These are phyloP conservation scores for Xylariaceae sp. DNA, from an alignment of 2,329 filamentous ascomycete species.

Conservation along the genomic window DNA sequence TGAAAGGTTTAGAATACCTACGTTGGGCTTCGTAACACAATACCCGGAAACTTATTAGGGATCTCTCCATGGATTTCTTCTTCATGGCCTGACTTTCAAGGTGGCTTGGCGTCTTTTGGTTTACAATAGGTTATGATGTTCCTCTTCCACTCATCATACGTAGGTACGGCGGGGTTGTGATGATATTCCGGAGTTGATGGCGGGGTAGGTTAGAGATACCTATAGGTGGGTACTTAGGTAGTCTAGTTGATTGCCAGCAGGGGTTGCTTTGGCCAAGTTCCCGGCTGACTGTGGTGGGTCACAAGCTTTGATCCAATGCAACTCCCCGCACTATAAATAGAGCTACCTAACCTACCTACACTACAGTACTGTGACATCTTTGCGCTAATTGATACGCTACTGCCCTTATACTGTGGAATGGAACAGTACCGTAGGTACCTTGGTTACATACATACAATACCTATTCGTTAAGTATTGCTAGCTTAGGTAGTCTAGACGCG, in stretches of 20 bases:
- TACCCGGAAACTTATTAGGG: not conserved
- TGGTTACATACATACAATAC: too few species aligned
- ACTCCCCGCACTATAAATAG: constrained; percentile 19
- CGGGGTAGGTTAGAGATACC: constrained; percentile 14
- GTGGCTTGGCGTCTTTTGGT: not conserved
- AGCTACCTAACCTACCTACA: not conserved
- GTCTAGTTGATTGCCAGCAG: not conserved
- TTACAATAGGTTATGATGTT: not conserved
- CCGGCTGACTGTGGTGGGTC: not conserved
- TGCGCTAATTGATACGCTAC: too few species aligned
- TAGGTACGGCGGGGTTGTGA: constrained; percentile 13
- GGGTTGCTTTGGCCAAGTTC: not conserved
- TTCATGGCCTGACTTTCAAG: not conserved
- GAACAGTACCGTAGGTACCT: too few species aligned
- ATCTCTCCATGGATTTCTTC: not conserved
- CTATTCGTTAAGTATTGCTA: too few species aligned
- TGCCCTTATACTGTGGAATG: too few species aligned
- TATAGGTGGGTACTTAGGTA: not conserved
- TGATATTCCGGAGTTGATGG: constrained; percentile 8
- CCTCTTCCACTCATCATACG: not conserved
- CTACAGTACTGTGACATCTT: not conserved
- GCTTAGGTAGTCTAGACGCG: too few species aligned
- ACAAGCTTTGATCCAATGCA: constrained; percentile 7
- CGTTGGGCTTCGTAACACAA: not conserved
- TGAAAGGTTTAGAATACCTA: constrained; percentile 12